These are phyloP conservation scores for Punctularia strigosozonata DNA, from an alignment of 768 basidiomycete species.

Conservation along the genomic window DNA sequence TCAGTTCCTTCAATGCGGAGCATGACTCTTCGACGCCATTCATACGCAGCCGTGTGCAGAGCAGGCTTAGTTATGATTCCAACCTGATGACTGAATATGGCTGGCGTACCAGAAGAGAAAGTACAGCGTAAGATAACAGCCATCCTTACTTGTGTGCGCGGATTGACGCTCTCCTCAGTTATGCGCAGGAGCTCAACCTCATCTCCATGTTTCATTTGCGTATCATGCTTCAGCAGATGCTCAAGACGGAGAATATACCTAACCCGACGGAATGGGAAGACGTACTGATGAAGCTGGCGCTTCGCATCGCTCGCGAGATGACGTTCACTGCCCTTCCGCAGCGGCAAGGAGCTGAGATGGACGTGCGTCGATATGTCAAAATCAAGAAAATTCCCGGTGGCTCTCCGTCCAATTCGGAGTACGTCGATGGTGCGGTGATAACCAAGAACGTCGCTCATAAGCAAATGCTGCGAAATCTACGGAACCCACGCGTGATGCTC, in stretches of 20 bases:
- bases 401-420: constrained; percentile 85
- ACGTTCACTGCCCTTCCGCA: constrained; percentile 63
- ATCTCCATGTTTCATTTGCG: constrained; percentile 86
- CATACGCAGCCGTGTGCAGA: constrained; percentile 76
- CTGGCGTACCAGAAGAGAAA: constrained; percentile 82
- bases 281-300: constrained; percentile 65
- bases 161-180: constrained; percentile 32
- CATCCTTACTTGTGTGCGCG: not conserved
- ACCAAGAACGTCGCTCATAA: constrained; percentile 98
- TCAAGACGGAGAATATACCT: constrained; percentile 72
- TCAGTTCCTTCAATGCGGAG: constrained; percentile 63
- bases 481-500: constrained; percentile 90
- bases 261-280: constrained; percentile 85
- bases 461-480: constrained; percentile 73
- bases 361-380: constrained; percentile 89
- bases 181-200: constrained; percentile 73
- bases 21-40: constrained; percentile 67
- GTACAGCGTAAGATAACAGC: constrained; percentile 63
- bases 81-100: constrained; percentile 62
- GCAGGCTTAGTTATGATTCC: constrained; percentile 40
- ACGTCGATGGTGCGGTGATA: constrained; percentile 92
- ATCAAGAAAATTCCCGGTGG: constrained; percentile 99
- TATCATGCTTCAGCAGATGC: constrained; percentile 84
- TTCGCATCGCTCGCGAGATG: constrained; percentile 77
- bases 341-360: constrained; percentile 86